These are phyloP conservation scores for Collybia nuda DNA, from an alignment of 768 basidiomycete species.

Conservation along the genomic window DNA sequence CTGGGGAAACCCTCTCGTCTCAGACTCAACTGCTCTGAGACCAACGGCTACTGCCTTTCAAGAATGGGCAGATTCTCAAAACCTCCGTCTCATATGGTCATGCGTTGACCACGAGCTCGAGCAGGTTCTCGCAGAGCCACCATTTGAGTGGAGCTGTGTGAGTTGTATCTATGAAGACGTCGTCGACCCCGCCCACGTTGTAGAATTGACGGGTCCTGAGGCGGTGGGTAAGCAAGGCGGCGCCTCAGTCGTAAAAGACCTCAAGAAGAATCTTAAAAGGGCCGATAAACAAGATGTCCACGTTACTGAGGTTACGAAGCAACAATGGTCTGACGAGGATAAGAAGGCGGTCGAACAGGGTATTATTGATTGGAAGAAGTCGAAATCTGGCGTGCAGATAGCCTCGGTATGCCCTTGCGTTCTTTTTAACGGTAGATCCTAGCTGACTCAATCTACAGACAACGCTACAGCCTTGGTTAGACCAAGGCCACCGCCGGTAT, in stretches of 20 bases:
- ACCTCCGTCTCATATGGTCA: slow-evolving; percentile 57
- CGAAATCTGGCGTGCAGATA: slow-evolving; percentile 57
- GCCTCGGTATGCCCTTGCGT: slow-evolving; percentile 33
- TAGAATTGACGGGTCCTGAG: slow-evolving; percentile 35
- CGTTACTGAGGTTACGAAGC: slow-evolving; percentile 39
- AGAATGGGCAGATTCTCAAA: slow-evolving; percentile 38
- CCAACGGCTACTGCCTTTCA: slow-evolving; percentile 43
- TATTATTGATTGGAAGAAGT: slow-evolving; percentile 54
- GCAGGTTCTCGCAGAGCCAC: slow-evolving; percentile 37
- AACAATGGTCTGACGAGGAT: slow-evolving; percentile 42
- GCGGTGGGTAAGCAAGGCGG: slow-evolving; percentile 32
- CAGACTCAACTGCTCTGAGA: slow-evolving; percentile 31
- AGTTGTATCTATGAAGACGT: slow-evolving; percentile 66
- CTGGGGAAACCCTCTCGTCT: slow-evolving; percentile 65
- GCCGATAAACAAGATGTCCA: slow-evolving; percentile 56
- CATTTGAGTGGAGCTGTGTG: slow-evolving; percentile 56
- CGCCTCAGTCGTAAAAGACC: slow-evolving; percentile 46
- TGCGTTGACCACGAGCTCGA: slow-evolving; percentile 57
- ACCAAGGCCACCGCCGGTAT: slow-evolving; percentile 54
- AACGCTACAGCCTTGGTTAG: slow-evolving; percentile 53
- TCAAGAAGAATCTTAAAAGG: slow-evolving; percentile 60
- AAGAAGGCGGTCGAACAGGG: slow-evolving; percentile 48
- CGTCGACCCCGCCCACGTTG: slow-evolving; percentile 46
- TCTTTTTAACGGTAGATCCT: not conserved
- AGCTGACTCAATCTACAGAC: slow-evolving; percentile 23